Base-by-base conservation (phyloP, 2,329 filamentous ascomycete genomes). In the Botryotinia globosa region DNA sequence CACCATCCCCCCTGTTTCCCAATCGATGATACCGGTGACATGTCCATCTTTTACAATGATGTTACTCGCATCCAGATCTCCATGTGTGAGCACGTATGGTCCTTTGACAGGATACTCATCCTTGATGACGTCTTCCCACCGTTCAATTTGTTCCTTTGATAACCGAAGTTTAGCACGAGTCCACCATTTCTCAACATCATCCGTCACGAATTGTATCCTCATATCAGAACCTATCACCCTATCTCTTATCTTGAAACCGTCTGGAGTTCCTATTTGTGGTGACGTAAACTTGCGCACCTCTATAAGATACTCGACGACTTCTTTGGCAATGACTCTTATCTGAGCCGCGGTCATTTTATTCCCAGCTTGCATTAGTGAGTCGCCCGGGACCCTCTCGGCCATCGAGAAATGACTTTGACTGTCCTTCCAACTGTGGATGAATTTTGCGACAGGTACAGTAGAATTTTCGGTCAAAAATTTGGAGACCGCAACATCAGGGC, bases 301-400 rank as follows among this genome's bases (percentile, higher is more conserved):
- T 32, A n/a, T 9, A 69, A 69, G 51, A 69, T 69, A 59, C 22
- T 69, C 20, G 39, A 69, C 66, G 48, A 69, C 54, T 69, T 69
- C 66, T 64, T 14, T 64, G 29, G 39, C 62, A 64, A n/a, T 14
- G 16, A 6, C n/a, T 45, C 12, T 22, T 10, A 7, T 4, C 12
- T 45, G 9, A 2, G 7, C 62, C 3, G 0, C 0, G 44, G 2
- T 64, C n/a, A 64, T 6, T 3, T 0, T 42, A 6, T 5, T 0
- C 39, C 39, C 39, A 42, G 39, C 3, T 16, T 16, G 3, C 39
- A 1, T 42, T 42, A 42, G 12, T 0, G 39, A 3, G 2, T 39
- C 2, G 9, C 62, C 62, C 29, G 39, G n/a, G 12, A 29, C 10
- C 20, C 5, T 64, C 37, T 64, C 62, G n/a, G 42, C 42, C 7